Evolutionary conservation across 2,329 filamentous ascomycete species (phyloP).

Genomic region (Fusarium humuli): DNA sequence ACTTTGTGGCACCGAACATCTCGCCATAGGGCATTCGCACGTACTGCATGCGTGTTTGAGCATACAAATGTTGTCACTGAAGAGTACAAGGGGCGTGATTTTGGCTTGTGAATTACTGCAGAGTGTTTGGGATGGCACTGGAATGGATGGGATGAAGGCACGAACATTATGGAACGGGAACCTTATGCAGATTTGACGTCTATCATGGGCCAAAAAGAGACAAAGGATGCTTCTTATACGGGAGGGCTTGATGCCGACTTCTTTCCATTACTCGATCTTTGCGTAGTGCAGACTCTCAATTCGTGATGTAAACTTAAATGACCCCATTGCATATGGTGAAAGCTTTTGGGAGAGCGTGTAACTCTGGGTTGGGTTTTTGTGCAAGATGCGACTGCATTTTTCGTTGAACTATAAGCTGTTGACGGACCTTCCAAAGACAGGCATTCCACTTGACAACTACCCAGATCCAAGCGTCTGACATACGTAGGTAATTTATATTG

Average conservation of each 20-base stretch:
- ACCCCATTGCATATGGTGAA: neutral
- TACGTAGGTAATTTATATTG: neutral
- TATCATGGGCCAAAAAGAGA: constrained; percentile 46
- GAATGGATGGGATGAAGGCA: constrained; percentile 43
- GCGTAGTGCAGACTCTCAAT: neutral
- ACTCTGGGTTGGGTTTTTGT: neutral
- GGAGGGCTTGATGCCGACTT: constrained; percentile 13
- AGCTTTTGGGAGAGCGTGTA: neutral
- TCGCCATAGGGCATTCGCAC: constrained; percentile 25
- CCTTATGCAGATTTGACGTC: constrained; percentile 44
- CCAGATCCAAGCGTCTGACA: constrained; percentile 1
- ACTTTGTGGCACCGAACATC: constrained; percentile 27
- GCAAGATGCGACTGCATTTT: neutral
- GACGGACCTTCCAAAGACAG: constrained; percentile 33
- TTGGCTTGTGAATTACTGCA: constrained; percentile 34
- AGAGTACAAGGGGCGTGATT: constrained; percentile 22
- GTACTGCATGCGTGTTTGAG: constrained; percentile 26
- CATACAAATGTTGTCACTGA: constrained; percentile 22
- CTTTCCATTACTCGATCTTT: constrained; percentile 5
- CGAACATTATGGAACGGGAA: constrained; percentile 45
- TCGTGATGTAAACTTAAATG: constrained; percentile 3
- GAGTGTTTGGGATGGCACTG: constrained; percentile 37
- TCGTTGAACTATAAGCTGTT: neutral
- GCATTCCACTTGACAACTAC: constrained; percentile 16
- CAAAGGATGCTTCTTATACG: constrained; percentile 41